These are phyloP conservation scores for Boletus rex-veris DNA, from an alignment of 768 basidiomycete species.

Conservation along the genomic window DNA sequence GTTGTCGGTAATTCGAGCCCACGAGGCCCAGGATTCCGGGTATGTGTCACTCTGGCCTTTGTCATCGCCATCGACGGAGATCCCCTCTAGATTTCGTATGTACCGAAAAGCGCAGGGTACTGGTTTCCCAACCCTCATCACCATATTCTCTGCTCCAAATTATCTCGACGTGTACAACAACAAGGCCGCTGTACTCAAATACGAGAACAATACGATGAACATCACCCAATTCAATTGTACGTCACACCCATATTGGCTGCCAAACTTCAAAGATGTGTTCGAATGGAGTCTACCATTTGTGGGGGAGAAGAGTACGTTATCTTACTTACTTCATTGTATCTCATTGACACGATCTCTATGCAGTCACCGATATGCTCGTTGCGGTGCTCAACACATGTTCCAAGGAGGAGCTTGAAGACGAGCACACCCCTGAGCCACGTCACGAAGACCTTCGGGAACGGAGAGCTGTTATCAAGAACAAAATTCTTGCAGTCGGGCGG, in stretches of 20 bases:
- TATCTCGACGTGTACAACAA: constrained; percentile 97
- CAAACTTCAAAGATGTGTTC: constrained; percentile 97
- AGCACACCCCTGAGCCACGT: constrained; percentile 27
- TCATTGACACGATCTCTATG: background rate
- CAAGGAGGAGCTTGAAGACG: constrained; percentile 92
- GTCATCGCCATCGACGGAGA: background rate
- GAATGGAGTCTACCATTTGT: constrained; percentile 98
- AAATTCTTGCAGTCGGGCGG: constrained; percentile 66
- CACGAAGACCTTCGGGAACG: constrained; percentile 36
- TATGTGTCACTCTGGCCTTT: constrained; percentile 33
- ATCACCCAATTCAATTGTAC: constrained; percentile 82
- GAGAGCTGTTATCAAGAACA: constrained; percentile 63
- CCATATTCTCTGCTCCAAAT: constrained; percentile 96
- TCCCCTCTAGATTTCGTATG: constrained; percentile 71
- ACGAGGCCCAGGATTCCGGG: constrained; percentile 97
- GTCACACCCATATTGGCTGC: constrained; percentile 91
- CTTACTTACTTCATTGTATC: background rate
- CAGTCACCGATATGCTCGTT: constrained; percentile 97
- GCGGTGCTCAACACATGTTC: constrained; percentile 94
- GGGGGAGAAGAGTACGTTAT: constrained; percentile 83
- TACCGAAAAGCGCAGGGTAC: constrained; percentile 89
- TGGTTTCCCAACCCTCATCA: constrained; percentile 95
- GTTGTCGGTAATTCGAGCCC: constrained; percentile 91
- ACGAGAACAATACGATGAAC: constrained; percentile 94
- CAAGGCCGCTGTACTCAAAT: constrained; percentile 94